These are phyloP conservation scores for Clarireedia hainanense DNA, from an alignment of 2,329 filamentous ascomycete species.

Conservation along the genomic window DNA sequence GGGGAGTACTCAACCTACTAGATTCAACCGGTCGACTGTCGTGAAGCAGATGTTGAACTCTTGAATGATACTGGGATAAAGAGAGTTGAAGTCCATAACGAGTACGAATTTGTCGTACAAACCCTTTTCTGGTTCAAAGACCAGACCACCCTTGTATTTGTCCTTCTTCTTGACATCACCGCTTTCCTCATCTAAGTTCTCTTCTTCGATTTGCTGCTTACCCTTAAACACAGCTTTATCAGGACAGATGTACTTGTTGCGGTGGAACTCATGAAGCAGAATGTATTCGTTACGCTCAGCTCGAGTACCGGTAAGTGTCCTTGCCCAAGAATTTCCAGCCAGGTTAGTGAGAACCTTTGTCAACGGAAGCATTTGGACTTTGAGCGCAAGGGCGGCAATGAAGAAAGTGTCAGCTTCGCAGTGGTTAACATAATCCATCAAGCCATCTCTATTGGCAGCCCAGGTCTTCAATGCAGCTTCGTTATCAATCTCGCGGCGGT, in stretches of 20 bases:
- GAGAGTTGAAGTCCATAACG: slow-evolving; percentile 99
- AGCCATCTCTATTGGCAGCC: slow-evolving; percentile 73
- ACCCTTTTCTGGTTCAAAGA: slow-evolving; percentile 96
- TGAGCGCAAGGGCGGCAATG: slow-evolving; percentile 81
- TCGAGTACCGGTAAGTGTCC: slow-evolving; percentile 89
- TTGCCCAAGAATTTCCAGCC: slow-evolving; percentile 96
- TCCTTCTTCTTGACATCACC: slow-evolving; percentile 91
- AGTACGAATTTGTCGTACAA: slow-evolving; percentile 97
- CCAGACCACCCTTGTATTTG: slow-evolving; percentile 96
- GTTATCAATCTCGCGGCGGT: slow-evolving; percentile 77
- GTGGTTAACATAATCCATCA: slow-evolving; percentile 90
- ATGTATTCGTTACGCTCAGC: slow-evolving; percentile 99
- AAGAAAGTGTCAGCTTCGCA: slow-evolving; percentile 95
- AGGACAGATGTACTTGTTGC: slow-evolving; percentile 95
- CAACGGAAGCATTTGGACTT: slow-evolving; percentile 84
- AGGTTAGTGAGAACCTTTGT: slow-evolving; percentile 95
- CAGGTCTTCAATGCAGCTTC: slow-evolving; percentile 81
- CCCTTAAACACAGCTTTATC: slow-evolving; percentile 83
- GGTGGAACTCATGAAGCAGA: slow-evolving; percentile 91
- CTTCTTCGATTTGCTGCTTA: slow-evolving; percentile 65
- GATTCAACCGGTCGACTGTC: slow-evolving; percentile 71
- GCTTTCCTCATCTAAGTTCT: slow-evolving; percentile 59
- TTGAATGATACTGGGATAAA: slow-evolving; percentile 99
- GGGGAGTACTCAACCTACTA: slow-evolving; percentile 43
- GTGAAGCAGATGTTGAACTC: slow-evolving; percentile 99